Percentiles rank a stretch among this genome's conserved stretches.
phyloP scores from a whole-genome alignment of 1,284 basidiomycete species.

The Lignosus rhinocerotis region DNA sequence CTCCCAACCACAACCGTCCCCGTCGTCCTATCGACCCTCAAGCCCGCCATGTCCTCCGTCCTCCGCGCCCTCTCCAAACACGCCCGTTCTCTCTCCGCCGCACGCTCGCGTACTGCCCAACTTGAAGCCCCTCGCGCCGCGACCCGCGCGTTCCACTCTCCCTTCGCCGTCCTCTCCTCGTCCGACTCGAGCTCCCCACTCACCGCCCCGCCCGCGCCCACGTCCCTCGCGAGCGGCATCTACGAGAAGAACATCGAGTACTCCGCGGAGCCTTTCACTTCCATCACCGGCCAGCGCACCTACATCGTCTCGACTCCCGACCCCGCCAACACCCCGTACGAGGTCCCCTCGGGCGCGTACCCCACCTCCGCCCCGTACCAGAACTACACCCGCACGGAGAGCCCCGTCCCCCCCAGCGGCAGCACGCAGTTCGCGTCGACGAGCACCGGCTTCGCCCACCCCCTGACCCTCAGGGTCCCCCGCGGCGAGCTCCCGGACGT shows the following conservation, averaged over 20 bases:
- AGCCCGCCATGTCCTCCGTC: conserved; percentile 29
- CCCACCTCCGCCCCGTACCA: conserved; percentile 55
- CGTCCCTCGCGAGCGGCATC: conserved; percentile 27
- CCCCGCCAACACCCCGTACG: conserved; percentile 53
- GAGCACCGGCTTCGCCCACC: conserved; percentile 43
- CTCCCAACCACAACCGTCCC: conserved; percentile 6
- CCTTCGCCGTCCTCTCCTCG: conserved; percentile 51
- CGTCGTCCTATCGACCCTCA: conserved; percentile 2
- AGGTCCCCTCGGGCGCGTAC: conserved; percentile 69
- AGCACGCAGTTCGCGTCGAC: conserved; percentile 45
- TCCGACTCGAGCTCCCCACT: conserved; percentile 35
- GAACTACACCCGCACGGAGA: conserved; percentile 41
- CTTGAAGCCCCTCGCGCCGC: not conserved
- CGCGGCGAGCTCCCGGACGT: conserved; percentile 44
- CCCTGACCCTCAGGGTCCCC: conserved; percentile 42
- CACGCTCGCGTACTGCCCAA: conserved; percentile 13
- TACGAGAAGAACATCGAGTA: conserved; percentile 61
- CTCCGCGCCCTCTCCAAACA: conserved; percentile 33
- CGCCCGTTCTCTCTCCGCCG: conserved; percentile 32
- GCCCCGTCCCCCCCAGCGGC: conserved; percentile 36
- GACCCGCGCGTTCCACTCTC: conserved; percentile 57
- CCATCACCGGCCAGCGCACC: conserved; percentile 47
- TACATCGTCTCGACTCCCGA: conserved; percentile 72
- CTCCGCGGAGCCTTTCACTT: conserved; percentile 47
- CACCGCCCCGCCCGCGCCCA: conserved; percentile 32